Base-by-base conservation (phyloP, 169 alveolate genomes). In the Cryptosporidium viatorum region DNA sequence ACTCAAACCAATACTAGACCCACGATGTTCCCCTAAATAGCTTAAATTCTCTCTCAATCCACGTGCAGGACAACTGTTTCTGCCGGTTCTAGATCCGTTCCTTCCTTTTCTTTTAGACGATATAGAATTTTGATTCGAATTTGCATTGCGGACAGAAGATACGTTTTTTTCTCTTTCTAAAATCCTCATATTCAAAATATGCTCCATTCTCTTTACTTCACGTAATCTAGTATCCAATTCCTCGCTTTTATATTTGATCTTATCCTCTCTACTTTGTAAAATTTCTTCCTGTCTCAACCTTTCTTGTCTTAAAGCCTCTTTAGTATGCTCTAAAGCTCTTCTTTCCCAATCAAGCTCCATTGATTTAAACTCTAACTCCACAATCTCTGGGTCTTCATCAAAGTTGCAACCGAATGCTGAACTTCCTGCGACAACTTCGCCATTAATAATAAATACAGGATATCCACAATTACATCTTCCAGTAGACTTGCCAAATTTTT, bases 291-390 rank as follows among this genome's bases (percentile, higher is more conserved):
- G 84, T 8, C 35, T 43, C 85, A 52, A 33, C 39, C 51, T 71
- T 33, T 52, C 70, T 21, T 33, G 85, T 26, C 70, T 52, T 71
- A 52, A 37, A 21, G 50, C 50, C 18, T 71, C 68, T 33, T 23
- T 52, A 33, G 70, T 51, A 50, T 51, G 70, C 9, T 48, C 68
- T 16, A 52, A 31, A 48, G 85, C 85, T 52, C 45, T 71, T 39
- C 70, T 71, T 39, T 71, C 85, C 85, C 68, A 71, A 23, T 71
- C 70, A 31, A 51, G 59, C 18, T 71, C 85, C 85, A 71, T 71
- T 10, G 51, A 71, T 71, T 60, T 71, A 48, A 71, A 51, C 39
- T 71, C 85, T 26, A 71, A 16, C 51, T 71, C 85, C 8, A 51
- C 52, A 33, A 52, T 9, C 5, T 71, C 85, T 39, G 84, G 50